These are phyloP conservation scores for Plasmodium inui DNA, from an alignment of 169 alveolate species.

Conservation along the genomic window DNA sequence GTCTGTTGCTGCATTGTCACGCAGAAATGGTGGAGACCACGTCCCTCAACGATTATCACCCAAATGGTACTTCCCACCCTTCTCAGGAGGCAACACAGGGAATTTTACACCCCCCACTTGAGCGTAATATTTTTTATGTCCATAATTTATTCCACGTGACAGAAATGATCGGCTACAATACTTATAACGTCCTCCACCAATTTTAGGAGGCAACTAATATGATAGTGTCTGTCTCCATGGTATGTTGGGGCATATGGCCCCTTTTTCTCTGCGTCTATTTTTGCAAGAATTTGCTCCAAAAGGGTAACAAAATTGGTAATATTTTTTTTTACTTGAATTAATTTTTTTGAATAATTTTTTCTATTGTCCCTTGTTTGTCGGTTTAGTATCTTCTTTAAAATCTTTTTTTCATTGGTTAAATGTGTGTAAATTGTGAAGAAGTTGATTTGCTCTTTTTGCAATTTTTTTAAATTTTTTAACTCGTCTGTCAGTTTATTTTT, in stretches of 20 bases:
- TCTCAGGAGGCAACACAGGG: background rate
- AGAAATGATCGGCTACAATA: background rate
- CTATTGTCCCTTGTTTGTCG: slow-evolving; percentile 15
- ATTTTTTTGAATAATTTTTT: slow-evolving; percentile 18
- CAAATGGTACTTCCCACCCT: background rate
- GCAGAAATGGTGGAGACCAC: background rate
- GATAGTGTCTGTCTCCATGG: background rate
- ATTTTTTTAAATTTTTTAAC: background rate
- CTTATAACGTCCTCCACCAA: background rate
- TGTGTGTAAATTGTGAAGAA: slow-evolving; percentile 16
- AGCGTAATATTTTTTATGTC: background rate
- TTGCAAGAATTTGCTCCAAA: slow-evolving; percentile 35
- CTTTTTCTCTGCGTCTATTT: background rate
- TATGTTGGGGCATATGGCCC: background rate
- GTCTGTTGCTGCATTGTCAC: background rate
- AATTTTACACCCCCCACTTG: background rate
- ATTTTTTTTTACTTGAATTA: slow-evolving; percentile 18
- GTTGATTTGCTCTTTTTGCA: background rate
- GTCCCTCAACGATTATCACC: background rate
- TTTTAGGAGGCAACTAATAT: background rate
- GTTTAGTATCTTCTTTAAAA: slow-evolving; percentile 18
- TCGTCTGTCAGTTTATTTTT: slow-evolving; percentile 13
- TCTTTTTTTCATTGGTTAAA: slow-evolving; percentile 20
- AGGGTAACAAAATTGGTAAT: slow-evolving; percentile 35
- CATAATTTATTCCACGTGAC: background rate